Evolutionary conservation across 495 filamentous ascomycete species (phyloP).

Genomic region (Chaetomium tenue): DNA sequence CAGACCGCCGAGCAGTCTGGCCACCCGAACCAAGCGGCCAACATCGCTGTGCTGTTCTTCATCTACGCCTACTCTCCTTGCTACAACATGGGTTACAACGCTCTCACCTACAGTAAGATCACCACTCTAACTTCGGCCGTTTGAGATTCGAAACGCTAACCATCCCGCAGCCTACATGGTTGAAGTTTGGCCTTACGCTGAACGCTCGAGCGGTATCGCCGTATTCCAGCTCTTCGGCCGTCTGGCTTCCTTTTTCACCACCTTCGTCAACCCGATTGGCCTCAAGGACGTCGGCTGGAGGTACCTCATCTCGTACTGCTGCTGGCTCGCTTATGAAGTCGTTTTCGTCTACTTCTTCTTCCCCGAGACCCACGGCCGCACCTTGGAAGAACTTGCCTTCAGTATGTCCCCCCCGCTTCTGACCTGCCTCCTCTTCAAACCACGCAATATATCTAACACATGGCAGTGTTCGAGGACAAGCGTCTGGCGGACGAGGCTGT

Average conservation of each 20-base stretch:
- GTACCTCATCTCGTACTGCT: constrained; percentile 58
- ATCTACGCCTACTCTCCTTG: constrained; percentile 47
- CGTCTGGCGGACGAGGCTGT: constrained; percentile 39
- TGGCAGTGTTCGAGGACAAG: constrained; percentile 48
- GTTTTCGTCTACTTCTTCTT: constrained; percentile 58
- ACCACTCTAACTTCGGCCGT: no score
- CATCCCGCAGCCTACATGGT: background rate
- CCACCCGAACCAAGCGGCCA: constrained; percentile 39
- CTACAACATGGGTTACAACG: constrained; percentile 2
- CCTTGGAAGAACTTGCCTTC: constrained; percentile 56
- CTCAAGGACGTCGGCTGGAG: constrained; percentile 55
- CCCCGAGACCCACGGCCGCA: constrained; percentile 58
- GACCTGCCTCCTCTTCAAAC: background rate
- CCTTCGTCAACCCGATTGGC: constrained; percentile 61
- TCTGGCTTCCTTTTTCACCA: constrained; percentile 56
- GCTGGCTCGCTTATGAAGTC: constrained; percentile 55
- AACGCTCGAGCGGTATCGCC: constrained; percentile 56
- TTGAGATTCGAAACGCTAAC: constrained; percentile 8
- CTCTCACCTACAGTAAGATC: constrained; percentile 35
- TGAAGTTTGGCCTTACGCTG: constrained; percentile 55
- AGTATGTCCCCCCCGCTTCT: constrained; percentile 2
- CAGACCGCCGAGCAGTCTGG: constrained; percentile 41
- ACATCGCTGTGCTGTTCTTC: constrained; percentile 55
- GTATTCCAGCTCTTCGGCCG: constrained; percentile 61
- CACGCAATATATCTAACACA: constrained; percentile 26